Base-by-base conservation (phyloP, 345 rosid species). In the Eucalyptus dawsonii region DNA sequence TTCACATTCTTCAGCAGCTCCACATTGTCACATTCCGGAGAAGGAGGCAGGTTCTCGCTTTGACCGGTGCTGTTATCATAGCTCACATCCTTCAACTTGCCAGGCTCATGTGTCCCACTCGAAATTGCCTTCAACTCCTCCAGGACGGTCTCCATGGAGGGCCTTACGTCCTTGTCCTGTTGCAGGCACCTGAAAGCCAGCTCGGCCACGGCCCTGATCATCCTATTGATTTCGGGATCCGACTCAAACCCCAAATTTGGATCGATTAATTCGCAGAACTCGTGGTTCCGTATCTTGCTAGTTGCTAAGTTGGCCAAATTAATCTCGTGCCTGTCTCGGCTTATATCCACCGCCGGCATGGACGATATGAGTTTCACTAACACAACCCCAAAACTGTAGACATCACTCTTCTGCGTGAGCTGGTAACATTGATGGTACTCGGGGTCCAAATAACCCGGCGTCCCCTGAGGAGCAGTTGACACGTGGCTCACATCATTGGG, bases 321-420 rank as follows among this genome's bases (percentile, higher is more conserved):
- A 86, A 94, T 94, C 91, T 95, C 96, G n/a, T 92, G 86, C 90
- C 91, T 94, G 86, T 91, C 87, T 89, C 95, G 94, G 47, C 9
- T 91, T 72, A 92, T 94, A 60, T 96, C 98, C 29, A 96, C 95
- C 16, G 96, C 97, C 17, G 95, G 98, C 95, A 92, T 90, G 8
- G 97, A 96, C 0, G 97, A 93, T 72, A 94, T 87, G 34, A 96
- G 94, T 93, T 96, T 96, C 13, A 90, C 88, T 42, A 96, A 94
- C 27, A 96, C 97, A n/a, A 96, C 98, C 44, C 96, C 97, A 42
- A 96, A 96, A 92, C 98, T 96, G 49, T 93, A 96, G 2, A 96
- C 96, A 51, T 96, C 98, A 50, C 98, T 96, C 92, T 93, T 95
- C 54, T 91, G 92, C 0, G 95, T 96, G 19, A 96, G 92, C 88